Evolutionary conservation across 495 filamentous ascomycete species (phyloP).

Genomic region (Lichina pygmaea): DNA sequence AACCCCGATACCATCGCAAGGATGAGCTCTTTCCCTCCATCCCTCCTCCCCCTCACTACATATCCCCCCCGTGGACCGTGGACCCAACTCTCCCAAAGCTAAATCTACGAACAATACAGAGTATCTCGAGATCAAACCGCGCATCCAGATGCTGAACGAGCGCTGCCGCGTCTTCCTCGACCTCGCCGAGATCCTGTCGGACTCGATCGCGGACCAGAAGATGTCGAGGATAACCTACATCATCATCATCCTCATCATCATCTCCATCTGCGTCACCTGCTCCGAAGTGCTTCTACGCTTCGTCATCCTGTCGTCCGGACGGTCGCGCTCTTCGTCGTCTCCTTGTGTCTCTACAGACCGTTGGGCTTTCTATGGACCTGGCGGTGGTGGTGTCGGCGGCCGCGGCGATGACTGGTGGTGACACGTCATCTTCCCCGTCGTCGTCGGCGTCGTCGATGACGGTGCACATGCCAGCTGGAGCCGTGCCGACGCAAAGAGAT

Average conservation of each 20-base stretch:
- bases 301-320: conserved; percentile 26
- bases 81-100: background rate
- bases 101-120: conserved; percentile 16
- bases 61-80: too few relatives aligned
- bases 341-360: too few relatives aligned
- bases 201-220: conserved; percentile 76
- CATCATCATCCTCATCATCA: conserved; percentile 76
- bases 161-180: conserved; percentile 92
- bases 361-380: too few relatives aligned
- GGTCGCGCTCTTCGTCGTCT: background rate
- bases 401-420: too few relatives aligned
- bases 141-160: conserved; percentile 87
- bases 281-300: conserved; percentile 76
- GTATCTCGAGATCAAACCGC: conserved; percentile 89
- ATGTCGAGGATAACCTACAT: conserved; percentile 95
- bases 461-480: too few relatives aligned
- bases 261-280: conserved; percentile 75
- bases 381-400: too few relatives aligned
- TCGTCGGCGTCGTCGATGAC: too few relatives aligned
- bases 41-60: too few relatives aligned
- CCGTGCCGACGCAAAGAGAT: too few relatives aligned
- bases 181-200: conserved; percentile 79
- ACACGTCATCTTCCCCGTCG: too few relatives aligned
- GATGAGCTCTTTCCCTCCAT: too few relatives aligned
- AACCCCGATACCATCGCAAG: too few relatives aligned